Conservation (phyloP, 345 rosid species). For the Hirschfeldia incana region DNA sequence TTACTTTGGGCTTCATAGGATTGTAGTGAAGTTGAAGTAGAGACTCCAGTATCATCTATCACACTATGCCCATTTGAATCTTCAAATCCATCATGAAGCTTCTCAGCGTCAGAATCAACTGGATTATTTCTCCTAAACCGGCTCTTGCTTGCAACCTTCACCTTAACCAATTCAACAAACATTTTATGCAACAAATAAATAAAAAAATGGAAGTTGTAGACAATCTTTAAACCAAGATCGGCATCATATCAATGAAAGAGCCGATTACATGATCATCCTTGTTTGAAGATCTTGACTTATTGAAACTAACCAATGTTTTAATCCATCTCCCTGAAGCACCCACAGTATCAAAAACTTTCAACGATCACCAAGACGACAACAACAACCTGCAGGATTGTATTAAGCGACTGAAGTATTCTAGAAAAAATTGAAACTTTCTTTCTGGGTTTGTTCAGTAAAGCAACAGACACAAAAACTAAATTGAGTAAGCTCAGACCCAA, state of each 20-base stretch:
- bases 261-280: conserved; percentile 60
- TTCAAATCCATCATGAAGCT: conserved; percentile 55
- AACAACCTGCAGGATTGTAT: conserved; percentile 29
- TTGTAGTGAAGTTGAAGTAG: conserved; percentile 55
- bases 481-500: not conserved
- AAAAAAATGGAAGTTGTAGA: not conserved
- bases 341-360: conserved; percentile 44
- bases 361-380: conserved; percentile 3
- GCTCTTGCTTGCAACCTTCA: conserved; percentile 51
- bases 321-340: conserved; percentile 97
- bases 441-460: not conserved
- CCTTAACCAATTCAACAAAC: conserved; percentile 41
- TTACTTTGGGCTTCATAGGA: conserved; percentile 45
- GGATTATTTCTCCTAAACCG: conserved; percentile 62
- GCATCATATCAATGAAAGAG: not conserved
- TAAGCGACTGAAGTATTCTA: conserved; percentile 10
- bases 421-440: not conserved
- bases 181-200: not conserved
- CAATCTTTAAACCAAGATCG: not conserved
- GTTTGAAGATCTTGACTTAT: conserved; percentile 65
- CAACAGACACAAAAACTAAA: conserved; percentile 3
- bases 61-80: conserved; percentile 42
- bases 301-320: conserved; percentile 80
- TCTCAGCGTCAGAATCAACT: conserved; percentile 56
- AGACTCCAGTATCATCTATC: conserved; percentile 51